Percentiles rank a stretch among this genome's conserved stretches.
phyloP scores from a whole-genome alignment of 495 filamentous ascomycete genomes.

The Neurospora sp. region DNA sequence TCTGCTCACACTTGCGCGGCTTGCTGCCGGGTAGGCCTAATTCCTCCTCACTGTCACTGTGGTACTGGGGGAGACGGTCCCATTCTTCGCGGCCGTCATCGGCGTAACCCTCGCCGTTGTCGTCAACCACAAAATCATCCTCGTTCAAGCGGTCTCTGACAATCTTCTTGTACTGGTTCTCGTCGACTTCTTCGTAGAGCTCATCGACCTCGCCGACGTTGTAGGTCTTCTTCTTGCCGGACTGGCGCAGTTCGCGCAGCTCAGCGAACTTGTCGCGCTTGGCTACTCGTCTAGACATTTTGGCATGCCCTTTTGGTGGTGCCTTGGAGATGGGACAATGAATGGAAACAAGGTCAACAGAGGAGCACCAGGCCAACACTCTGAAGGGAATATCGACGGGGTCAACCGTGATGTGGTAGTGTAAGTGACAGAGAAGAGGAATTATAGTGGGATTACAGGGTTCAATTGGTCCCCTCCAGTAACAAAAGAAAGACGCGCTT shows the following conservation, averaged over 20 bases:
- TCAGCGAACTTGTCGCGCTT: conserved; percentile 56
- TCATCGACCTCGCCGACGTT: conserved; percentile 74
- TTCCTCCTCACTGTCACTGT: conserved; percentile 66
- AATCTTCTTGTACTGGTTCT: conserved; percentile 93
- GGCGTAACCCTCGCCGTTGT: conserved; percentile 87
- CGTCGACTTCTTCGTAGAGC: conserved; percentile 93
- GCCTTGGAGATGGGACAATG: background rate
- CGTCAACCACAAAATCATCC: conserved; percentile 95
- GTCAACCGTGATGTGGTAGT: background rate
- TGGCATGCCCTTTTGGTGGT: background rate
- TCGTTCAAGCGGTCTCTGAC: conserved; percentile 80
- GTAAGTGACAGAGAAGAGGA: background rate
- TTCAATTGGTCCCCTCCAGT: background rate
- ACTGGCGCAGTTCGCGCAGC: conserved; percentile 70
- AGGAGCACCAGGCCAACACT: background rate
- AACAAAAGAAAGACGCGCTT: background rate
- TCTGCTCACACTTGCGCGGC: conserved; percentile 33
- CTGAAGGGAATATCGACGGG: background rate
- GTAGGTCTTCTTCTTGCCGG: conserved; percentile 90
- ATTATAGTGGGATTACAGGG: background rate
- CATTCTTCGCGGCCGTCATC: conserved; percentile 97
- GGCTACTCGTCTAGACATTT: conserved; percentile 35
- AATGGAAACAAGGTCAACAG: background rate
- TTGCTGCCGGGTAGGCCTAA: conserved; percentile 48
- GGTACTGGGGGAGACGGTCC: conserved; percentile 60